phyloP scores from a whole-genome alignment of 116 monocot species.

The Trichopus zeylanicus region DNA sequence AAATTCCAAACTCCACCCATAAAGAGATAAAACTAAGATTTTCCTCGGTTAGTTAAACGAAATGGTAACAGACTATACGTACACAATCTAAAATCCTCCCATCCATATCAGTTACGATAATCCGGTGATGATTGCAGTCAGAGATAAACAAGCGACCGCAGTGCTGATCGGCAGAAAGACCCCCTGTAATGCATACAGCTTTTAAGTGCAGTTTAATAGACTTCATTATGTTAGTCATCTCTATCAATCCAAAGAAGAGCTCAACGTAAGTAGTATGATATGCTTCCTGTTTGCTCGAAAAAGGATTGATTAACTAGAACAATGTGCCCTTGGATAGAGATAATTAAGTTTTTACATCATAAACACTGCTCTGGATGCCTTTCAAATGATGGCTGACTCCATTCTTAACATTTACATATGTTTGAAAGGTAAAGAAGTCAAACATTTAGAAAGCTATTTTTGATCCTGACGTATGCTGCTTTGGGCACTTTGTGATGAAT shows the following conservation, averaged over 20 bases:
- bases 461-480: no score
- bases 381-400: no score
- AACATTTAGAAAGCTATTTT: no score
- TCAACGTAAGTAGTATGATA: no score
- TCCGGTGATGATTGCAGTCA: constrained; percentile 81
- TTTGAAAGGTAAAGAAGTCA: no score
- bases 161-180: constrained; percentile 71
- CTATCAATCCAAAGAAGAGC: not conserved
- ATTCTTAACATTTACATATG: no score
- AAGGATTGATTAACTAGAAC: no score
- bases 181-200: constrained; percentile 33
- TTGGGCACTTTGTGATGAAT: no score
- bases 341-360: no score
- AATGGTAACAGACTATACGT: constrained; percentile 12
- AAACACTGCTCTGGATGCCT: no score
- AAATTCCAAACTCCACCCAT: not conserved
- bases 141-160: constrained; percentile 72
- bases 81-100: constrained; percentile 81
- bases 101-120: constrained; percentile 55
- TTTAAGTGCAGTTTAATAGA: not conserved
- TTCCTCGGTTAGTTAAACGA: constrained; percentile 1
- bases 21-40: not conserved
- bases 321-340: no score
- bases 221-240: not conserved
- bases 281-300: no score